Evolutionary conservation across 495 filamentous ascomycete species (phyloP).

Genomic region (Aspergillus carlsbadensis): DNA sequence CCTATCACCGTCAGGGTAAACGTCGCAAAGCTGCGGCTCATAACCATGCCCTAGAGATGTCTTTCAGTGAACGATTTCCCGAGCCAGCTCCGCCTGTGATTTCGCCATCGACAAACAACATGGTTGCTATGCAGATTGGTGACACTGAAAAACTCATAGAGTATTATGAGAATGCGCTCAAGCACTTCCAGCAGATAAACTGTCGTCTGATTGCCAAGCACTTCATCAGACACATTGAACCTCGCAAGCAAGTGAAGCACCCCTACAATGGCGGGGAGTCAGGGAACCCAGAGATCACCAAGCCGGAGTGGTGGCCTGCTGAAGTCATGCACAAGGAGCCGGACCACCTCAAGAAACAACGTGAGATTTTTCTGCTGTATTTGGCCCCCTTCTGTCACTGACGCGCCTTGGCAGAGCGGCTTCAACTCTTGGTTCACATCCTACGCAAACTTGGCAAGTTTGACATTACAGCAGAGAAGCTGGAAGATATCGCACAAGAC

Average conservation of each 20-base stretch:
- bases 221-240: conserved; percentile 80
- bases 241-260: conserved; percentile 79
- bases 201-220: conserved; percentile 64
- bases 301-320: conserved; percentile 82
- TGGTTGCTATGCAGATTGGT: conserved; percentile 39
- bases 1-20: conserved; percentile 34
- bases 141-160: conserved; percentile 35
- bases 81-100: conserved; percentile 31
- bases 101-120: conserved; percentile 31
- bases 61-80: conserved; percentile 20
- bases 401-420: conserved; percentile 29
- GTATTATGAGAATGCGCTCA: conserved; percentile 41
- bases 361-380: conserved; percentile 45
- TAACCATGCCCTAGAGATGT: conserved; percentile 14
- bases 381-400: background rate
- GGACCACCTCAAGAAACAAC: conserved; percentile 75
- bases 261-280: conserved; percentile 69
- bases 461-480: conserved; percentile 39
- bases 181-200: conserved; percentile 46
- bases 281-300: conserved; percentile 53
- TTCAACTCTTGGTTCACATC: conserved; percentile 46
- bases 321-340: conserved; percentile 72
- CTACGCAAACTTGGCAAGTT: conserved; percentile 38
- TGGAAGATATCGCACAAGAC: conserved; percentile 44
- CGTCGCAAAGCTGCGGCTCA: conserved; percentile 32